A percentile compares a stretch with the other conserved stretches of the same genome.
Evolutionary conservation across 768 basidiomycete genomes (phyloP).

Genomic region (Phaffia tasmanica): DNA sequence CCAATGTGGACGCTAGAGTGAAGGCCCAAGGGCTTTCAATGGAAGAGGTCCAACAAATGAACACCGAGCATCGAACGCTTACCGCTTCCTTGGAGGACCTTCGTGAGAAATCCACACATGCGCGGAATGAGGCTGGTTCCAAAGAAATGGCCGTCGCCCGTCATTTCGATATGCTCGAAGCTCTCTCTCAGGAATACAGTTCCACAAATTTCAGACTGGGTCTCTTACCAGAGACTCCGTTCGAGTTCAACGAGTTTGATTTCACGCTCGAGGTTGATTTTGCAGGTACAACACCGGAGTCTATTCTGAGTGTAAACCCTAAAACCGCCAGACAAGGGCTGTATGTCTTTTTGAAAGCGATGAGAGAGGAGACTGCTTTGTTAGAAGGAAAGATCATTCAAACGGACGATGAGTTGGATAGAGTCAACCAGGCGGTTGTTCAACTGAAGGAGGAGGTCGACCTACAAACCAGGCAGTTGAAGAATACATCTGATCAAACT

Average conservation of each 20-base stretch:
- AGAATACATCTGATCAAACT: conserved; percentile 36
- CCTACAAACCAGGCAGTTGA: conserved; percentile 63
- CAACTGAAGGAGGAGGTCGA: conserved; percentile 65
- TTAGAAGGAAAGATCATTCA: conserved; percentile 68
- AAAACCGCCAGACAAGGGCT: conserved; percentile 67
- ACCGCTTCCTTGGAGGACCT: conserved; percentile 62
- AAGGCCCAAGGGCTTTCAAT: conserved; percentile 78
- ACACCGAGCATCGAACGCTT: conserved; percentile 64
- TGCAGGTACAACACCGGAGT: conserved; percentile 57
- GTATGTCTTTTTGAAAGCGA: conserved; percentile 57
- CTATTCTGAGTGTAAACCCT: conserved; percentile 57
- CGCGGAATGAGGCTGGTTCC: conserved; percentile 58
- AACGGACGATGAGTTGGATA: conserved; percentile 72
- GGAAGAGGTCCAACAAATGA: conserved; percentile 86
- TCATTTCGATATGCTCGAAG: conserved; percentile 68
- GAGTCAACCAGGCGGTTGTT: conserved; percentile 63
- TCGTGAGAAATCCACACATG: conserved; percentile 61
- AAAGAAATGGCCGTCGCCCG: conserved; percentile 76
- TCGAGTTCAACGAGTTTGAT: conserved; percentile 51
- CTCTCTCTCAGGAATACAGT: conserved; percentile 67
- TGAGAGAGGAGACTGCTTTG: conserved; percentile 55
- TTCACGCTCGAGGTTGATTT: conserved; percentile 72
- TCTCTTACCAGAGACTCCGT: conserved; percentile 59
- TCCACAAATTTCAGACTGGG: conserved; percentile 62
- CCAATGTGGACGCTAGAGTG: conserved; percentile 54